Base-by-base conservation (phyloP, 192 early-diverging fungal species). In the Rhizophagus clarus region DNA sequence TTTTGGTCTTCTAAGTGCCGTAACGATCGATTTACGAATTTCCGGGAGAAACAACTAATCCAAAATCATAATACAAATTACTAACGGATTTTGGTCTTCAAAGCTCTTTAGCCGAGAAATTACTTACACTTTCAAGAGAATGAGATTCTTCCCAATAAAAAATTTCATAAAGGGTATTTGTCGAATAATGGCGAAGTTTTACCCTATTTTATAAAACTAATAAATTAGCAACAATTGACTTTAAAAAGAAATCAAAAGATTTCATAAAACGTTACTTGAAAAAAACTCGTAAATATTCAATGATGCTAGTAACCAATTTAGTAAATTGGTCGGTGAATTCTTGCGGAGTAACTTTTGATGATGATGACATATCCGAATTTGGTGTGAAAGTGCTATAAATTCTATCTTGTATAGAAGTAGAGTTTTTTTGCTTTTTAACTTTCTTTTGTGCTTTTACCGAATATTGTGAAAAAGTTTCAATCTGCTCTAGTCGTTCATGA, bases 11-110 rank as follows among this genome's bases (percentile, higher is more conserved):
- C 90, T 91, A 5, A 99, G 84, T 0, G 95, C 97, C 2, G 93
- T 93, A 76, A 97, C 96, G 31, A 97, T 87, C 4, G 93, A 89
- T 51, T 92, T 92, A 7, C 97, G 90, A 17, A 96, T 94, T 79
- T 95, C 92, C 9, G 96, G 90, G 37, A 89, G 87, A 79, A 99
- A 97, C 8, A 92, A 89, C 88, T 95, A 72, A 49, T 32, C 60
- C 6, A 61, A 9, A n/a, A 28, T 9, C 61, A 47, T 15, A 42
- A 24, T 24, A 72, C 20, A 12, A 40, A 40, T 61, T 28, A 20
- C 40, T 22, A 47, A 20, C 10, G 40, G 34, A 15, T 10, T 70
- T 26, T 32, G 15, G 34, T 40, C 9, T 28, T 20, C 56, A 31
- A 49, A 56, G 29, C 9, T 12, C 42, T 45, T 12, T 45, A 45